These are phyloP conservation scores for Ogataea paradorogensis DNA, from an alignment of 805 yeast species.

Conservation along the genomic window DNA sequence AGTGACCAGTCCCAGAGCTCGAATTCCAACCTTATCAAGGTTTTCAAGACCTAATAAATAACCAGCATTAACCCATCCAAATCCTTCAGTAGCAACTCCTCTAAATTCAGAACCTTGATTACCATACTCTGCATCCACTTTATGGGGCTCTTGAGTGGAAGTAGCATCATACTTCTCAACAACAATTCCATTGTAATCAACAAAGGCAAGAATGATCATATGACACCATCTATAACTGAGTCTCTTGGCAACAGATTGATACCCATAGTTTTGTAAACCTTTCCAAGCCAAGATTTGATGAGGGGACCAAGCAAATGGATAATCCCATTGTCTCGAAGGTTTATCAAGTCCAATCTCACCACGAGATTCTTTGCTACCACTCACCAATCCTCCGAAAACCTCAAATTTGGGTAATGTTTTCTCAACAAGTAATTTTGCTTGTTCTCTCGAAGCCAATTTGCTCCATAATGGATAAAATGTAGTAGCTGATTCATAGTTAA, in stretches of 20 bases:
- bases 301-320: slow-evolving; percentile 98
- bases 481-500: slow-evolving; percentile 80
- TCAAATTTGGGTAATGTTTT: slow-evolving; percentile 69
- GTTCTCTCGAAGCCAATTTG: slow-evolving; percentile 59
- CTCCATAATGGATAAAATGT: slow-evolving; percentile 93
- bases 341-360: slow-evolving; percentile 66
- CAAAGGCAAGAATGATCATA: slow-evolving; percentile 85
- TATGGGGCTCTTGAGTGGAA: slow-evolving; percentile 77
- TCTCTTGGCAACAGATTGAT: slow-evolving; percentile 58
- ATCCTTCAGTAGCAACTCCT: slow-evolving; percentile 94
- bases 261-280: slow-evolving; percentile 75
- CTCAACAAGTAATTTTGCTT: slow-evolving; percentile 61
- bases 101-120: slow-evolving; percentile 91
- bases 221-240: slow-evolving; percentile 85
- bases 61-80: slow-evolving; percentile 97
- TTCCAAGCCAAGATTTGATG: slow-evolving; percentile 95
- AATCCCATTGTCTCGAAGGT: slow-evolving; percentile 98
- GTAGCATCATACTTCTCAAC: slow-evolving; percentile 95
- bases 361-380: slow-evolving; percentile 74
- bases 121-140: slow-evolving; percentile 94
- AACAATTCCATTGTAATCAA: slow-evolving; percentile 89
- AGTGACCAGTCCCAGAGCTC: slow-evolving; percentile 78
- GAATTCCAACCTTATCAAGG: slow-evolving; percentile 60
- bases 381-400: slow-evolving; percentile 82
- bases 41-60: slow-evolving; percentile 69